These are phyloP conservation scores for Exserohilum rostratum DNA, from an alignment of 2,329 filamentous ascomycete species.

Conservation along the genomic window DNA sequence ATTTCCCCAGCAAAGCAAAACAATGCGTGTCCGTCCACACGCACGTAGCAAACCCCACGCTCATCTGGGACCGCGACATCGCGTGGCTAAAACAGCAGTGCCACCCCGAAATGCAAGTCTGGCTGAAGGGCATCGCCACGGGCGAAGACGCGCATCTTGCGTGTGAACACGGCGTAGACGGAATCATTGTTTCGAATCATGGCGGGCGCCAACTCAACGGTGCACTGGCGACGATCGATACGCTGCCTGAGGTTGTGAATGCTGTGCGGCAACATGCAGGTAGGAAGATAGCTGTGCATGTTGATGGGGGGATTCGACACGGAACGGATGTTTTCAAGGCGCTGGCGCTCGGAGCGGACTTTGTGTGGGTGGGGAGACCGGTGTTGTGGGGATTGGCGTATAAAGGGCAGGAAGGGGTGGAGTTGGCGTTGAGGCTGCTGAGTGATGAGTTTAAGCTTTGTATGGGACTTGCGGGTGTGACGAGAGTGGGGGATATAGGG, in stretches of 20 bases:
- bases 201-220: slow-evolving; percentile 59
- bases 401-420: slow-evolving; percentile 31
- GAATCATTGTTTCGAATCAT: slow-evolving; percentile 59
- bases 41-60: slow-evolving; percentile 29
- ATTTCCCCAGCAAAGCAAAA: no score
- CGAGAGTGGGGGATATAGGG: slow-evolving; percentile 27
- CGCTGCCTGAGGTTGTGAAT: slow-evolving; percentile 61
- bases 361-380: slow-evolving; percentile 67
- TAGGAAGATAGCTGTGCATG: slow-evolving; percentile 68
- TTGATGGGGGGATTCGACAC: slow-evolving; percentile 87
- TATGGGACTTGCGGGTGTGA: slow-evolving; percentile 33
- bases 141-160: slow-evolving; percentile 52
- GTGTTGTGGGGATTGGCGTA: slow-evolving; percentile 72
- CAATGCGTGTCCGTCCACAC: slow-evolving; percentile 25
- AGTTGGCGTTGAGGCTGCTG: slow-evolving; percentile 26
- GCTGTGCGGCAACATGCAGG: slow-evolving; percentile 52
- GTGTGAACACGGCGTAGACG: slow-evolving; percentile 51
- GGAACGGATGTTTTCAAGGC: slow-evolving; percentile 95
- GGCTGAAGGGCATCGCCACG: slow-evolving; percentile 54
- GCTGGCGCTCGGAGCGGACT: slow-evolving; percentile 85
- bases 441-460: slow-evolving; percentile 28
- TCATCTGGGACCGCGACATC: slow-evolving; percentile 34
- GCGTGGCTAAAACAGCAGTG: slow-evolving; percentile 28
- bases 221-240: slow-evolving; percentile 48
- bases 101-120: slow-evolving; percentile 32